These are phyloP conservation scores for Cercospora sesami DNA, from an alignment of 2,329 filamentous ascomycete genomes.

Conservation along the genomic window DNA sequence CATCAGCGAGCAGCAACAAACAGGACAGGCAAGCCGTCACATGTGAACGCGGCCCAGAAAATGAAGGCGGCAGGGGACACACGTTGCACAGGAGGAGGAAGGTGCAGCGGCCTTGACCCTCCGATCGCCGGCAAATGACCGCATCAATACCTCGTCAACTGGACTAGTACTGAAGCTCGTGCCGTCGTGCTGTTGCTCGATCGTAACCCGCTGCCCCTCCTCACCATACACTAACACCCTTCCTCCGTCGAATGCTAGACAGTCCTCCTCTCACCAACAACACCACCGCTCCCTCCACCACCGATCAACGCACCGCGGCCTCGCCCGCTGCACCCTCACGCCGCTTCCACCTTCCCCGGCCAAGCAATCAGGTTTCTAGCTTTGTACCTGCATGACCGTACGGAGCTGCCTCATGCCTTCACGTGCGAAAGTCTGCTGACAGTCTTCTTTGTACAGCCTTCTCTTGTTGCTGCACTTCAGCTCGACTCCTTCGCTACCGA, in stretches of 20 bases:
- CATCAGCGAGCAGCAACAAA: background rate
- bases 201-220: background rate
- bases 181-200: background rate
- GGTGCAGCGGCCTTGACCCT: background rate
- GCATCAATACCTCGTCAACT: background rate
- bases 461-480: background rate
- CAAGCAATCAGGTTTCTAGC: constrained; percentile 6
- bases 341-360: background rate
- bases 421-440: constrained; percentile 11
- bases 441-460: background rate
- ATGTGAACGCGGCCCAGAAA: background rate
- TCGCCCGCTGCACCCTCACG: background rate
- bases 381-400: constrained; percentile 10
- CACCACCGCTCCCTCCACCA: background rate
- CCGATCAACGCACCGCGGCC: background rate
- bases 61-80: background rate
- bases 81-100: background rate
- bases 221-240: background rate
- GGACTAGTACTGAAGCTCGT: background rate
- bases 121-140: background rate
- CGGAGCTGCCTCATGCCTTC: background rate
- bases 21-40: background rate
- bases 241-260: background rate
- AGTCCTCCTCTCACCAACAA: background rate
- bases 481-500: background rate